Base-by-base conservation (phyloP, 805 yeast species). In the Monosporozyma servazzii region DNA sequence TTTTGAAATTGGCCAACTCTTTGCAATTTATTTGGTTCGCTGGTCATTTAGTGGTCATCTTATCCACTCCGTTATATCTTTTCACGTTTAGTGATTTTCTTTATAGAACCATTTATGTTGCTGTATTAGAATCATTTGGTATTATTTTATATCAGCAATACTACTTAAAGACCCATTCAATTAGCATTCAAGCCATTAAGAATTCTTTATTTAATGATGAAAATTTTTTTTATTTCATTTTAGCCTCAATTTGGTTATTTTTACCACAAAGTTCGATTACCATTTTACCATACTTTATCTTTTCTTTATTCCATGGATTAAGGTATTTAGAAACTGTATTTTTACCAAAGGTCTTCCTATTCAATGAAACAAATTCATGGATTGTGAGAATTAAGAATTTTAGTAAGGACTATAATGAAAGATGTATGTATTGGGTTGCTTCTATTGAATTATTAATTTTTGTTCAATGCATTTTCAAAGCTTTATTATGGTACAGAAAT, bases 291-390 rank as follows among this genome's bases (percentile, higher is more conserved):
- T 88, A 86, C 63, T 72, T 80, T 45, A 71, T 86, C 51, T 90
- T 85, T 67, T 84, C 96, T 7, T 64, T 82, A 18, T 89, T 91
- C 79, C 97, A 90, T 66, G 81, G 80, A 10, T 72, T 89, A 61
- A 82, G 84, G 18, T 91, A 87, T 71, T 56, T 77, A 50, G 80
- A 84, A 58, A 75, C 80, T 42, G 77, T 75, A 56, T 57, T 91
- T 51, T 72, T 90, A 49, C 96, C 97, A 40, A 72, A 79, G 5
- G 68, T 81, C 23, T 59, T 63, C 7, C 54, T 55, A 18, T 43
- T 59, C 20, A 57, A 53, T 18, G 51, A 55, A n/a, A 60, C 58
- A 41, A 60, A 57, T 29, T 59, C 75, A 77, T 51, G 49, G 23
- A 29, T 52, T n/a, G 53, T 62, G 9, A 31, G 45, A 1, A 33